A percentile compares a stretch with the other conserved stretches of the same genome.
phyloP scores from a whole-genome alignment of 1,284 basidiomycete species.

The Pseudozyma hubeiensis region DNA sequence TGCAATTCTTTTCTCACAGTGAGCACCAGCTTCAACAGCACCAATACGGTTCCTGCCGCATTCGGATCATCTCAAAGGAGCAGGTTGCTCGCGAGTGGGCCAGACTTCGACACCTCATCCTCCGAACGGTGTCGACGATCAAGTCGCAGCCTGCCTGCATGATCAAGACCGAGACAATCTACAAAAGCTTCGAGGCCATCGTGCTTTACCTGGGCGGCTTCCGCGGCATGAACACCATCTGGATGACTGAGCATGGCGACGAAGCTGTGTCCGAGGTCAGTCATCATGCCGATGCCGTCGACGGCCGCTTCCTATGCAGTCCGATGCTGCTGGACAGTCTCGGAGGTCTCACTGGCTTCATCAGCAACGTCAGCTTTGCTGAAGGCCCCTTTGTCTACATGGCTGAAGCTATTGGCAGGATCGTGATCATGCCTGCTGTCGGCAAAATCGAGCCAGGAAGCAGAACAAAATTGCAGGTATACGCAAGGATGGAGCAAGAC shows the following conservation, averaged over 20 bases:
- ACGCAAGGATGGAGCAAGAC: conserved; percentile 38
- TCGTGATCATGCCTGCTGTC: conserved; percentile 27
- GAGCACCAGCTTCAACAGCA: conserved; percentile 37
- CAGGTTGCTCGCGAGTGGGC: conserved; percentile 20
- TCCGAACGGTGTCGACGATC: conserved; percentile 17
- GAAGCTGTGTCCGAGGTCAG: conserved; percentile 46
- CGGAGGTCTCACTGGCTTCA: conserved; percentile 52
- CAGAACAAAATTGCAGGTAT: conserved; percentile 21
- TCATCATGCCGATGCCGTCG: conserved; percentile 23
- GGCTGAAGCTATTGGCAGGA: conserved; percentile 45
- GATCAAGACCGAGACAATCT: conserved; percentile 34
- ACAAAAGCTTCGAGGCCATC: conserved; percentile 48
- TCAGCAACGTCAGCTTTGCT: conserved; percentile 51
- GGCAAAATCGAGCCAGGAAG: conserved; percentile 22
- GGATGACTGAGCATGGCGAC: conserved; percentile 33
- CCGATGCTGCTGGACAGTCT: conserved; percentile 54
- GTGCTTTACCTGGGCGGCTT: conserved; percentile 44
- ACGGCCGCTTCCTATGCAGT: conserved; percentile 41
- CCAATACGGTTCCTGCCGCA: conserved; percentile 46
- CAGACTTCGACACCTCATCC: conserved; percentile 35
- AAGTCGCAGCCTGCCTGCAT: conserved; percentile 14
- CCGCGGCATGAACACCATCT: conserved; percentile 52
- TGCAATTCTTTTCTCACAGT: conserved; percentile 48
- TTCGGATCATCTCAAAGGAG: conserved; percentile 11
- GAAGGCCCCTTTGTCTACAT: conserved; percentile 43